Conservation (phyloP, 2,329 filamentous ascomycete species). For the Raffaelea deltoideospora region DNA sequence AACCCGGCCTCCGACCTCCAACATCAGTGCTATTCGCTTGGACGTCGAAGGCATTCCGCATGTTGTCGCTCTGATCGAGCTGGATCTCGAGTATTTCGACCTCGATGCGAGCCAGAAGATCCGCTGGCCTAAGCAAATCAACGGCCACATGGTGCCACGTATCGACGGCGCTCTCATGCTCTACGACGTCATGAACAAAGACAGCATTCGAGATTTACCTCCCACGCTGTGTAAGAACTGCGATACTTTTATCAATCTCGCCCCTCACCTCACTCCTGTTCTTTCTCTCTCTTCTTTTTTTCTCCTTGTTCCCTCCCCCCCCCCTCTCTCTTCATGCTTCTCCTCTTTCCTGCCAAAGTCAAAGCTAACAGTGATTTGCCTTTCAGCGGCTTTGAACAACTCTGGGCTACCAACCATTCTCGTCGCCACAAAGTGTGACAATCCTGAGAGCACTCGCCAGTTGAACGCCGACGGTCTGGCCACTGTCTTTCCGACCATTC, state of each 20-base stretch:
- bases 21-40: slow-evolving; percentile 40
- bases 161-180: slow-evolving; percentile 75
- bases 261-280: neutral
- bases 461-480: slow-evolving; percentile 53
- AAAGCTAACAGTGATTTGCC: no score
- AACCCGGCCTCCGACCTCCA: slow-evolving; percentile 33
- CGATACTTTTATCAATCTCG: neutral
- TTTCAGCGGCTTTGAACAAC: slow-evolving; percentile 59
- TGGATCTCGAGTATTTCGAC: slow-evolving; percentile 51
- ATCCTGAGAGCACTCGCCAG: slow-evolving; percentile 52
- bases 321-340: neutral
- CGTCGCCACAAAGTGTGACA: slow-evolving; percentile 83
- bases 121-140: slow-evolving; percentile 52
- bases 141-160: slow-evolving; percentile 55
- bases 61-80: slow-evolving; percentile 46
- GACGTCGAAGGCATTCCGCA: slow-evolving; percentile 42
- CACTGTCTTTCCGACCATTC: slow-evolving; percentile 49
- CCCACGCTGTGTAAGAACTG: slow-evolving; percentile 58
- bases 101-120: slow-evolving; percentile 42
- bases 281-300: neutral
- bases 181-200: slow-evolving; percentile 72
- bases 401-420: slow-evolving; percentile 63
- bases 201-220: slow-evolving; percentile 59
- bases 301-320: neutral
- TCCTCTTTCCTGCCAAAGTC: no score